Conservation (phyloP, 768 basidiomycete genomes). For the Udeniomyces megalosporus region DNA sequence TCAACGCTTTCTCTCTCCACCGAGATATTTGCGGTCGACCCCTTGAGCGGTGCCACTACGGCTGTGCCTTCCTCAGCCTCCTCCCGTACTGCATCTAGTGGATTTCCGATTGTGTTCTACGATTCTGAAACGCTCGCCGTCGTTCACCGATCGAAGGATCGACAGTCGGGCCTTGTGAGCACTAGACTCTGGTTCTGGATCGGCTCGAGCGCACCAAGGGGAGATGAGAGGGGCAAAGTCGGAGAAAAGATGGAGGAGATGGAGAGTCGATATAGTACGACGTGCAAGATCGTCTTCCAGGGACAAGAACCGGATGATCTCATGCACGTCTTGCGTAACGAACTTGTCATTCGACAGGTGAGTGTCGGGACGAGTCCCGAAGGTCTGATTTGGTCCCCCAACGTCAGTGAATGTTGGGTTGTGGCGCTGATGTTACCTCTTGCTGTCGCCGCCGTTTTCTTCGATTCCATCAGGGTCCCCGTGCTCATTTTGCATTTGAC, state of each 20-base stretch:
- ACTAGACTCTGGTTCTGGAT: background rate
- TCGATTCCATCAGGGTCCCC: background rate
- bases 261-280: background rate
- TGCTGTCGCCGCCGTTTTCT: too few relatives aligned
- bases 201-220: background rate
- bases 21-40: background rate
- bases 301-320: background rate
- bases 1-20: background rate
- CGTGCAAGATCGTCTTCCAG: background rate
- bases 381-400: too few relatives aligned
- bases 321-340: background rate
- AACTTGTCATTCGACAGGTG: background rate
- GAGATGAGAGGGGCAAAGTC: background rate
- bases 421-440: too few relatives aligned
- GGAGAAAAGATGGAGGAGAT: background rate
- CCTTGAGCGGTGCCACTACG: background rate
- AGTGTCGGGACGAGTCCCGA: too few relatives aligned
- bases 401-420: too few relatives aligned
- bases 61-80: too few relatives aligned
- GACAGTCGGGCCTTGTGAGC: background rate
- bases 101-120: background rate
- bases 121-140: constrained; percentile 1
- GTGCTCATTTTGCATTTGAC: background rate
- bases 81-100: background rate
- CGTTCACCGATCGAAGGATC: background rate